Evolutionary conservation across 495 filamentous ascomycete genomes (phyloP), one percentile per base, ranked within the genome.

Genomic region (Aspergillus saccharolyticus): DNA sequence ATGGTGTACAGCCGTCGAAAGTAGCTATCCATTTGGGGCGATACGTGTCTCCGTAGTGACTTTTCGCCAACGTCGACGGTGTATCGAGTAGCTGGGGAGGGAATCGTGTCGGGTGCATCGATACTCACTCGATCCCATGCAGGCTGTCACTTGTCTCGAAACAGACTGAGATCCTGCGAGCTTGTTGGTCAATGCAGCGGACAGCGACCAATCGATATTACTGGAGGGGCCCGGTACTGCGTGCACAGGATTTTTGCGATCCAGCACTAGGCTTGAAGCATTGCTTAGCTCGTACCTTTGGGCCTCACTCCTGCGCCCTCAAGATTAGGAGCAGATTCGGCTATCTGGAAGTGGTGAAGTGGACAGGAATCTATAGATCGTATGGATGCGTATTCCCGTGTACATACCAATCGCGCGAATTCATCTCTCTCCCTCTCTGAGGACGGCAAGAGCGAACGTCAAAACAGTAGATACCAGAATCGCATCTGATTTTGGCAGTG

Each of bases 141-240:
- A 48, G 25, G 21, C 19, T 50, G 39, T 46, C 42, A 55, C 57
- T 30, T 30, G 43, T 45, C 9, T 22, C 49, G 21, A 53, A 53
- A 53, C 49, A 18, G 49, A 10, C 33, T 52, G 53, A 58, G 43
- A 15, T 22, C 42, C 5, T 24, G 18, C 17, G 30, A 48, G 42
- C 28, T 57, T 28, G 33, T 52, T 59, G 57, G 57, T 52, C 52
- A 55, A 59, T 52, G 57, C 57, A 42, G n/a, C n/a, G 24, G 57
- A 39, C 39, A 16, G n/a, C n/a, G 52, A 30, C 47, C 44, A 49
- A 45, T 44, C 20, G 30, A 50, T 30, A 17, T 9, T 2, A 18
- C 6, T n/a, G 21, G 47, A 30, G 22, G n/a, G 47, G 22, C 47
- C 28, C 22, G 24, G 17, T 28, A 30, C 30, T 17, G 47, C 10